Evolutionary conservation across 1,284 basidiomycete species (phyloP), one percentile per base, ranked within the genome.

Genomic region (Ceratobasidium sp.): DNA sequence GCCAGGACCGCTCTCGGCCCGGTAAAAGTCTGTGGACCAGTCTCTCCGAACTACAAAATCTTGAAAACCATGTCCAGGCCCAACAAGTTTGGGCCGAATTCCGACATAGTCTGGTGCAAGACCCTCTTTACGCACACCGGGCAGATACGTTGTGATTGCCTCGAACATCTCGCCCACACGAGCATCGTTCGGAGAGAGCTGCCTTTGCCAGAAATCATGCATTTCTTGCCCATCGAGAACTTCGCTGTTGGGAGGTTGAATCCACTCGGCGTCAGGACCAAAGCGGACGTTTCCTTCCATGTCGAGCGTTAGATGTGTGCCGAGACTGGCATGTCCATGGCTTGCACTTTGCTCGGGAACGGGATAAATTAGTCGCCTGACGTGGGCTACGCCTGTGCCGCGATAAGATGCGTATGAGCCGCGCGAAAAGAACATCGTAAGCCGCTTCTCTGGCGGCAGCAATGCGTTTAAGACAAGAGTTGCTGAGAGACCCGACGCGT

Each of bases 191-290:
- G 93, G 90, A 16, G 87, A 83, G 34, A 97, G 84, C 79, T 91
- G 86, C 49, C 83, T 83, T 53, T 84, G 84, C 95, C 95, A 97
- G 80, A 93, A 95, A 77, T 95, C 92, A 0, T 85, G 82, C 61
- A 86, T 83, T 11, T 84, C 82, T 39, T 78, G 76, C 1, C 77
- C 76, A 37, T 79, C 82, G 59, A 82, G 81, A 19, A 81, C 79
- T 9, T 43, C 77, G 53, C 74, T 62, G 1, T 86, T 85, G 0
- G 79, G 77, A 27, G 88, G 87, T 5, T 87, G 86, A 79, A 98
- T 85, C 90, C 94, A 95, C 80, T 98, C 92, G 8, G 96, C 86
- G 80, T 98, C 96, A 2, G 97, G 98, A 0, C 97, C 97, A 81
- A 99, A 99, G 29, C 90, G 89, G 65, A 99, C 86, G 78, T 93